A percentile compares a stretch with the other conserved stretches of the same genome.
Evolutionary conservation across 139 green algal species (phyloP).

Genomic region (Chlorella vulgaris): DNA sequence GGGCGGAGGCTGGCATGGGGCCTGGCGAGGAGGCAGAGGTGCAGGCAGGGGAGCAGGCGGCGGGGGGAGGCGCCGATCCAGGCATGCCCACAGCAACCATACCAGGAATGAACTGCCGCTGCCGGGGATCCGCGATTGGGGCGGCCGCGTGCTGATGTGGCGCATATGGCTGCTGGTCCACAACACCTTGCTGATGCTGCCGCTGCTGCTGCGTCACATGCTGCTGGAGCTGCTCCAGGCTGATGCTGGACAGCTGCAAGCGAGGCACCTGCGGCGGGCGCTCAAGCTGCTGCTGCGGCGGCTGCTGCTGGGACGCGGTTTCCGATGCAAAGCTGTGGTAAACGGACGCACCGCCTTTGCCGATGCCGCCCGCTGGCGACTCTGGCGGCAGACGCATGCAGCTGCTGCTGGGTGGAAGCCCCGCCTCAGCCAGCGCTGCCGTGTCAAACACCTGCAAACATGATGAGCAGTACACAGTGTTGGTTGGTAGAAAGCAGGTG

Average conservation of each 20-base stretch:
- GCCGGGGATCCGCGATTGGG: too few species aligned
- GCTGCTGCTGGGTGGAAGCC: not conserved
- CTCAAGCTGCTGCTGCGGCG: not conserved
- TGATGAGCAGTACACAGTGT: not conserved
- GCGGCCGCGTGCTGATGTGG: not conserved
- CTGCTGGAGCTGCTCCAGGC: slow-evolving; percentile 3
- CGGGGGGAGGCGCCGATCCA: not conserved
- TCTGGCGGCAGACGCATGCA: not conserved
- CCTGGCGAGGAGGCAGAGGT: not conserved
- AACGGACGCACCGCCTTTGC: not conserved
- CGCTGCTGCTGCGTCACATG: not conserved
- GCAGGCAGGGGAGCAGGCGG: not conserved
- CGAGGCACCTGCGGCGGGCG: slow-evolving; percentile 11
- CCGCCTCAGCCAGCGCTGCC: not conserved
- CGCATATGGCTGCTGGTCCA: not conserved
- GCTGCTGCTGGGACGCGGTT: not conserved
- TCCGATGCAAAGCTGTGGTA: not conserved
- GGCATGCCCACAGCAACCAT: too few species aligned
- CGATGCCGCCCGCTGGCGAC: not conserved
- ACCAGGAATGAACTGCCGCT: too few species aligned
- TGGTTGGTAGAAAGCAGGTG: too few species aligned
- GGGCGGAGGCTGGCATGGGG: not conserved
- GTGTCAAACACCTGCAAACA: slow-evolving; percentile 20
- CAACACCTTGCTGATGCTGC: not conserved
- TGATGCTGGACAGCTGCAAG: slow-evolving; percentile 27